Conservation (phyloP, 2,329 filamentous ascomycete species). For the Chrysoporthe cubensis region DNA sequence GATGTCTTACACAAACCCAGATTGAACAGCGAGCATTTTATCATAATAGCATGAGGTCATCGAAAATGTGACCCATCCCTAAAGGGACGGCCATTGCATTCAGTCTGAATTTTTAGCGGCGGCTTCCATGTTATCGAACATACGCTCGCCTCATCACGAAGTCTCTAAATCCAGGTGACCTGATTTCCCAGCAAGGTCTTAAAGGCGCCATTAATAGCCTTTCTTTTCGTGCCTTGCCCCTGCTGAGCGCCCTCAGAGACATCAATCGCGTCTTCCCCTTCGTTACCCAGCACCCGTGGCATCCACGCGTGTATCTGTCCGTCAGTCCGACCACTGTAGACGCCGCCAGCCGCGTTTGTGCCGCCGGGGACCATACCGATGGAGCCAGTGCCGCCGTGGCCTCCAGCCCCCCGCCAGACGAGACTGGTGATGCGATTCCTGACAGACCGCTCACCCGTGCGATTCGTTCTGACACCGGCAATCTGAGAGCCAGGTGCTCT, state of each 20-base stretch:
- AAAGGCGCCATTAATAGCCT: constrained; percentile 80
- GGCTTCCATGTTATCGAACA: not conserved
- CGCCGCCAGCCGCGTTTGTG: constrained; percentile 52
- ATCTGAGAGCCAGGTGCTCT: constrained; percentile 63
- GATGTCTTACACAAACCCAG: no score
- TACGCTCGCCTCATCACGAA: not conserved
- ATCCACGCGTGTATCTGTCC: constrained; percentile 83
- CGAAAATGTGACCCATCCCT: no score
- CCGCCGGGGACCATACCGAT: constrained; percentile 65
- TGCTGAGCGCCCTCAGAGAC: constrained; percentile 50
- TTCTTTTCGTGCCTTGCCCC: constrained; percentile 69
- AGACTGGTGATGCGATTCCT: constrained; percentile 74
- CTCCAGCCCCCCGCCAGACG: constrained; percentile 70
- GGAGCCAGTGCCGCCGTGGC: constrained; percentile 53
- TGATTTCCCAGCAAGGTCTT: constrained; percentile 73
- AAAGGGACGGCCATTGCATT: no score
- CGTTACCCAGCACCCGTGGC: constrained; percentile 51
- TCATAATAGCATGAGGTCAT: no score
- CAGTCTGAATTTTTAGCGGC: not conserved
- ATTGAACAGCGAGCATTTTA: no score
- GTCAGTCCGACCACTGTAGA: constrained; percentile 84
- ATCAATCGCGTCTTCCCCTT: constrained; percentile 51
- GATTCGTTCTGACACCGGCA: constrained; percentile 47
- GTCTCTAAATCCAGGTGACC: constrained; percentile 59
- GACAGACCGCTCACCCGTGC: constrained; percentile 60